phyloP scores from a whole-genome alignment of 768 basidiomycete species.

The Panus rudis region DNA sequence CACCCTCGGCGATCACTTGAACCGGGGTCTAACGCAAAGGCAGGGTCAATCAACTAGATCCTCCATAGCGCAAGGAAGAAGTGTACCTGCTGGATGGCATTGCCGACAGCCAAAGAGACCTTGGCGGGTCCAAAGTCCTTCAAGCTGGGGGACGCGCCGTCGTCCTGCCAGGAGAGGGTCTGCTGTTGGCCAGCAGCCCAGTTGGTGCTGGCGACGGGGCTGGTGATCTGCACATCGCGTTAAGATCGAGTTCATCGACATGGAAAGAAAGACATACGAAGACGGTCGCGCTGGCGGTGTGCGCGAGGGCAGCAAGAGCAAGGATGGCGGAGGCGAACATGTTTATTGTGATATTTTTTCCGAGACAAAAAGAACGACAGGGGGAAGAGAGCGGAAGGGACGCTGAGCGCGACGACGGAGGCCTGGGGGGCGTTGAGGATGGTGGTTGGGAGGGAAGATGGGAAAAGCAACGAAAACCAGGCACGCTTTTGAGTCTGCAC shows the following conservation, averaged over 20 bases:
- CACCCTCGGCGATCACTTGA: conserved; percentile 39
- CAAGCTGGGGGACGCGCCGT: conserved; percentile 40
- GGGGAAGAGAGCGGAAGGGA: conserved; percentile 30
- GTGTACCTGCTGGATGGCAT: conserved; percentile 50
- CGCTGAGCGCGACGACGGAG: conserved; percentile 15
- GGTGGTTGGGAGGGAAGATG: conserved; percentile 17
- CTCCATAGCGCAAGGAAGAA: background rate
- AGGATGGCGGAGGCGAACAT: conserved; percentile 49
- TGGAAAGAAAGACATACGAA: conserved; percentile 37
- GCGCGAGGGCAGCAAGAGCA: conserved; percentile 40
- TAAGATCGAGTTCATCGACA: background rate
- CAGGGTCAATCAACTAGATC: background rate
- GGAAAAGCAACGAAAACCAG: background rate
- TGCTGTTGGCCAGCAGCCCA: conserved; percentile 44
- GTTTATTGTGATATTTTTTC: conserved; percentile 18
- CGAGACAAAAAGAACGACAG: conserved; percentile 25
- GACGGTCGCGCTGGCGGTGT: conserved; percentile 48
- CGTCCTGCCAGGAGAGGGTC: conserved; percentile 56
- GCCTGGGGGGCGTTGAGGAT: conserved; percentile 11
- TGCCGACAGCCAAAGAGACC: conserved; percentile 61
- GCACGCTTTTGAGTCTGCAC: too few species aligned
- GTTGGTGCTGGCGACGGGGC: conserved; percentile 39
- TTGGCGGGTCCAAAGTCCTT: conserved; percentile 41
- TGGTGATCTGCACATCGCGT: conserved; percentile 41
- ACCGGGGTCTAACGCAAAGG: conserved; percentile 41